Evolutionary conservation across 2,329 filamentous ascomycete species (phyloP), one percentile per base, ranked within the genome.

Genomic region (Ceratocystis harringtonii): DNA sequence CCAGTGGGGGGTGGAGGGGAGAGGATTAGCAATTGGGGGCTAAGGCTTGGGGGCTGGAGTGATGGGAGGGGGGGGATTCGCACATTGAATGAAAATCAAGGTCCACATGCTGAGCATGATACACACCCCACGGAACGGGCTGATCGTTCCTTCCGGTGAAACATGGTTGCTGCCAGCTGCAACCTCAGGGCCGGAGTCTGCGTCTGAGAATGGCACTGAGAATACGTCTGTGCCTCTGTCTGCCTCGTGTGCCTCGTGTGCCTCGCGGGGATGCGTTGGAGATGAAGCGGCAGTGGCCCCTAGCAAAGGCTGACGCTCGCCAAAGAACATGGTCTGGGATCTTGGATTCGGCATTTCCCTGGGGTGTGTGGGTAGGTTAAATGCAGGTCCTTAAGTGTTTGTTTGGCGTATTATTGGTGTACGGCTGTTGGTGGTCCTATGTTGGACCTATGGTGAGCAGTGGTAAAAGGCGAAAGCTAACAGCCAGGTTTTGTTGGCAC

Each of bases 1-100:
- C 55, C 30, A 6, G 12, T 22, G 50, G 45, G 45, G 45, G 45
- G 8, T 25, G 19, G 50, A 55, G 15, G 5, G 6, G 52, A 55
- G n/a, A 15, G 30, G 25, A 19, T 60, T 61, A 52, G 48, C 15
- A 25, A 52, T 52, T 28, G 48, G 55, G 55, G 55, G 22, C 52
- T 15, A 7, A 32, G 10, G 22, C 15, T 55, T 25, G 50, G 36
- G 36, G 36, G 36, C 36, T 12, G 36, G 36, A 15, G 10, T 41
- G 10, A 41, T 41, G 50, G 22, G 50, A 28, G 5, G 50, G 19
- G 50, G 28, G 41, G 22, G n/a, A 52, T n/a, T 12, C 66, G 52
- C 41, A 67, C 66, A 62, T 61, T 67, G 66, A 28, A 67, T 45
- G 30, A 65, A 62, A n/a, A 67, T 65, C 48, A 65, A 52, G 25